phyloP scores from a whole-genome alignment of 495 filamentous ascomycete genomes.

The Trypethelium eluteriae region DNA sequence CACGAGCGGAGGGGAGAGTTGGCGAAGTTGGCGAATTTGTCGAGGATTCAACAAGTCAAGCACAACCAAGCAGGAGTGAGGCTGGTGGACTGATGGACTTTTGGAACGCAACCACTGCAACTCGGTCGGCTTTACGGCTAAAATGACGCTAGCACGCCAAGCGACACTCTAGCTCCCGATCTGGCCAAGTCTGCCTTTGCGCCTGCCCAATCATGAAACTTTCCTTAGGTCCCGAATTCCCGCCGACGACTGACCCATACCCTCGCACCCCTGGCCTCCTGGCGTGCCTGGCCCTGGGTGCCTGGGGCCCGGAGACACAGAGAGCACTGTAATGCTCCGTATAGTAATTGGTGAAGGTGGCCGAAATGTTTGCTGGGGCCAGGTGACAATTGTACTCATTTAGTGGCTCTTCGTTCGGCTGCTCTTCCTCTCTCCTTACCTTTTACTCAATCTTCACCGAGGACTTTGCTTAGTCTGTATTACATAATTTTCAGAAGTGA shows the following conservation, averaged over 20 bases:
- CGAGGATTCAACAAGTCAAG: slow-evolving; percentile 9
- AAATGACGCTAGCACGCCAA: background rate
- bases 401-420: too few relatives aligned
- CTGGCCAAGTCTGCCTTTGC: background rate
- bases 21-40: background rate
- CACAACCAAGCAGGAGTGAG: slow-evolving; percentile 2
- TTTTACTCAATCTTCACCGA: too few relatives aligned
- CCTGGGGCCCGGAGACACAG: background rate
- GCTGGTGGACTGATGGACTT: background rate
- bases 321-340: too few relatives aligned
- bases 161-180: background rate
- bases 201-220: background rate
- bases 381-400: too few relatives aligned
- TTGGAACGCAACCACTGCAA: too few relatives aligned
- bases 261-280: background rate
- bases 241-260: too few relatives aligned
- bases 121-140: background rate
- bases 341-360: too few relatives aligned
- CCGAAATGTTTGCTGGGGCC: too few relatives aligned
- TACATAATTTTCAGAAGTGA: too few relatives aligned
- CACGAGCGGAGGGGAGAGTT: slow-evolving; percentile 15
- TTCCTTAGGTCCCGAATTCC: too few relatives aligned
- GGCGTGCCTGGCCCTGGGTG: background rate
- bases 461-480: too few relatives aligned
- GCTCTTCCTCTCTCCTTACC: too few relatives aligned